Conservation (phyloP, 805 yeast species). For the Lipomyces sp. region DNA sequence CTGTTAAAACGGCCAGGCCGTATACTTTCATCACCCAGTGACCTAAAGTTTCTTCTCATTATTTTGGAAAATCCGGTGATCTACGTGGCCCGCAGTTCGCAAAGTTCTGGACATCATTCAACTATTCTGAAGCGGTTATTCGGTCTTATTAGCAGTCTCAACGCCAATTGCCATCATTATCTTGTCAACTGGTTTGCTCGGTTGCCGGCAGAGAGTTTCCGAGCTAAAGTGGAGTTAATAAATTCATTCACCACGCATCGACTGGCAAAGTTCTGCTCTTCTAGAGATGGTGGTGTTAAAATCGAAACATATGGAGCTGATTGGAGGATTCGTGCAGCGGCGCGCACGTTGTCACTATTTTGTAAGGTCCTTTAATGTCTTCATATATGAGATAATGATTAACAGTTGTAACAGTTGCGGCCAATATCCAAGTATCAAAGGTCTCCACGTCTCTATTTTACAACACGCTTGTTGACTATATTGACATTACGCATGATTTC, state of each 20-base stretch:
- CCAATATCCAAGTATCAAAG: conserved; percentile 37
- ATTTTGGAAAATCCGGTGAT: conserved; percentile 67
- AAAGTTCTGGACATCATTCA: conserved; percentile 58
- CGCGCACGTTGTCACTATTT: conserved; percentile 60
- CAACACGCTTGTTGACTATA: conserved; percentile 79
- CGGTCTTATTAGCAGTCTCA: conserved; percentile 66
- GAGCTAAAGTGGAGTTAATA: conserved; percentile 63
- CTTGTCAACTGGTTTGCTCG: conserved; percentile 63
- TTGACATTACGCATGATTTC: conserved; percentile 77
- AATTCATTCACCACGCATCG: conserved; percentile 82
- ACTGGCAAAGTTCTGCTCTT: conserved; percentile 49
- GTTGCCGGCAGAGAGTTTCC: conserved; percentile 52
- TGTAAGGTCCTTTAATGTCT: conserved; percentile 52
- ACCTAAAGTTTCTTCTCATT: conserved; percentile 64
- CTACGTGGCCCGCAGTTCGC: conserved; percentile 50
- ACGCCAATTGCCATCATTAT: conserved; percentile 49
- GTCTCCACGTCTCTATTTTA: conserved; percentile 60
- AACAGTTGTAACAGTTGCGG: conserved; percentile 24
- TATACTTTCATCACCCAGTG: conserved; percentile 49
- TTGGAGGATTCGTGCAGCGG: conserved; percentile 79
- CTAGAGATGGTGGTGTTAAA: conserved; percentile 29
- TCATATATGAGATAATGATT: conserved; percentile 40
- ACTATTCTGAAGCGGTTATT: conserved; percentile 62
- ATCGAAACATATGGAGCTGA: conserved; percentile 71
- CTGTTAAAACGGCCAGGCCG: conserved; percentile 58